Conservation (phyloP, 75 land plant genomes). For the Azolla pinnata region DNA sequence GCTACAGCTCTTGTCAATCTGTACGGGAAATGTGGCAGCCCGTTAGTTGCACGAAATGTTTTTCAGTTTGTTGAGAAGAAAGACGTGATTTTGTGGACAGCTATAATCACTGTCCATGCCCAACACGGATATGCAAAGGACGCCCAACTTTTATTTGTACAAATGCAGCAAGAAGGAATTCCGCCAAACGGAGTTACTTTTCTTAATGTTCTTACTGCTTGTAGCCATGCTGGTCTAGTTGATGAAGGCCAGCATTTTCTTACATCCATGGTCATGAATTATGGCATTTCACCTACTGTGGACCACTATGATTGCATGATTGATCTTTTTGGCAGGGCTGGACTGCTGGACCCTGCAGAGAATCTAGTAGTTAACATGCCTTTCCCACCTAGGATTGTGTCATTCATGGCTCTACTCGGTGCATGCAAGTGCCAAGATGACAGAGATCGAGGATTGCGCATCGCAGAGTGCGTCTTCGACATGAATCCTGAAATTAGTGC, state of each 20-base stretch:
- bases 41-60: not conserved
- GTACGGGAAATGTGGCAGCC: slow-evolving; percentile 8
- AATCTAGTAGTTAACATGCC: not conserved
- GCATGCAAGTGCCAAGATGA: slow-evolving; percentile 2
- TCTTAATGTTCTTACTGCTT: slow-evolving; percentile 2
- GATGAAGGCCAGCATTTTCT: not conserved
- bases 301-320: slow-evolving; percentile 6
- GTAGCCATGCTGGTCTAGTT: slow-evolving; percentile 8
- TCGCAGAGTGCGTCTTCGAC: not conserved
- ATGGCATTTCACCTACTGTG: slow-evolving; percentile 1
- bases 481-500: not conserved
- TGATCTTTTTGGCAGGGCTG: slow-evolving; percentile 8
- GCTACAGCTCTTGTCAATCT: slow-evolving; percentile 2
- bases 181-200: slow-evolving; percentile 5
- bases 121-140: slow-evolving; percentile 7
- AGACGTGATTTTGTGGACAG: slow-evolving; percentile 8
- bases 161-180: slow-evolving; percentile 8
- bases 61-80: not conserved
- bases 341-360: slow-evolving; percentile 4
- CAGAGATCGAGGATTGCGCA: not conserved
- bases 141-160: not conserved
- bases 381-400: slow-evolving; percentile 1
- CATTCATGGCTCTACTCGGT: slow-evolving; percentile 2
- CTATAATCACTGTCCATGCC: slow-evolving; percentile 6
- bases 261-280: not conserved